Conservation (phyloP, 305 asterid genomes). For the Solanum aculeatissimum region DNA sequence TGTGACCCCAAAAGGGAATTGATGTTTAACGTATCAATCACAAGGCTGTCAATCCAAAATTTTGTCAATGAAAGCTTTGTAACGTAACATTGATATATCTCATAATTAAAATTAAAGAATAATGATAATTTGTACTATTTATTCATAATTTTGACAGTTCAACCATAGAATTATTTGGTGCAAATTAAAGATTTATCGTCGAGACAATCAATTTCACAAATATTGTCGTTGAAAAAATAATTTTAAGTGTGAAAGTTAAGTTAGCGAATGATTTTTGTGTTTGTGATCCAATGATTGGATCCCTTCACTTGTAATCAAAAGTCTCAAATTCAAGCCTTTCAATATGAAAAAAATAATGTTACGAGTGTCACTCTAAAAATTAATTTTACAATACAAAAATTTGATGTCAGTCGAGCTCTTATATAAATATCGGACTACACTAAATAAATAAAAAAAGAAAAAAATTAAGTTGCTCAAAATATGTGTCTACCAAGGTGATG, state of each 20-base stretch:
- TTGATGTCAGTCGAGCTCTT: accelerated
- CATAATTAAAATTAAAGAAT: not conserved
- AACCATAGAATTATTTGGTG: not conserved
- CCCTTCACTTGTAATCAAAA: not conserved
- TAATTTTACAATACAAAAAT: accelerated
- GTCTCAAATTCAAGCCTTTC: not conserved
- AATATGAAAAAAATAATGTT: not conserved
- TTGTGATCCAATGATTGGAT: not conserved
- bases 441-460: not conserved
- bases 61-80: not conserved
- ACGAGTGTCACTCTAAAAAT: accelerated
- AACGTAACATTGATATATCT: not conserved
- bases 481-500: not conserved
- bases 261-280: too few relatives aligned
- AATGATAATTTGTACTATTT: not conserved
- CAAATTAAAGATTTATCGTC: not conserved
- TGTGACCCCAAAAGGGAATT: not conserved
- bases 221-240: not conserved
- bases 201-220: not conserved
- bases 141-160: not conserved
- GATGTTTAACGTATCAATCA: not conserved
- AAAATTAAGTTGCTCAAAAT: not conserved
- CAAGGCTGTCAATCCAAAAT: not conserved
- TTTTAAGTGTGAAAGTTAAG: not conserved
- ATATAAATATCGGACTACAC: accelerated